Percentiles rank a stretch among this genome's conserved stretches.
These are phyloP conservation scores for Trichosporon ovoides DNA, from an alignment of 1,284 basidiomycete genomes.

Conservation along the genomic window DNA sequence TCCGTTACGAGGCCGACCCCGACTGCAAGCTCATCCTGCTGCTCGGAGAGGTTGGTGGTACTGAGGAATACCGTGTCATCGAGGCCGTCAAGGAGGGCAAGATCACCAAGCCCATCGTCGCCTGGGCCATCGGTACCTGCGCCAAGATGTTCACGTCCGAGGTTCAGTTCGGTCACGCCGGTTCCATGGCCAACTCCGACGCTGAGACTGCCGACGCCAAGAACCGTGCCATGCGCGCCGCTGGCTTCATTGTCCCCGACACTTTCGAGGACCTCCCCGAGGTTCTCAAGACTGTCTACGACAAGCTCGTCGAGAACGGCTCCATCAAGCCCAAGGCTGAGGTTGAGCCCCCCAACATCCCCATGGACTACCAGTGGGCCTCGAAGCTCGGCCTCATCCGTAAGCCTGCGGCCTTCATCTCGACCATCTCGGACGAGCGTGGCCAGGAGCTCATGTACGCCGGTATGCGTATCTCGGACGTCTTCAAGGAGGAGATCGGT, in stretches of 20 bases:
- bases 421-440: constrained; percentile 98
- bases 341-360: constrained; percentile 87
- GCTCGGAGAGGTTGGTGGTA: constrained; percentile 96
- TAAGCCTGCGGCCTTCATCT: constrained; percentile 98
- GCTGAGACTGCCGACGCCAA: constrained; percentile 96
- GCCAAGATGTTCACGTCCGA: constrained; percentile 99
- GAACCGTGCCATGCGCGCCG: constrained; percentile 90
- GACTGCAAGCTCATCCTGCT: constrained; percentile 98
- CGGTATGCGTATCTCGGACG: constrained; percentile 97
- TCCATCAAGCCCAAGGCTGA: constrained; percentile 69
- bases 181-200: constrained; percentile 96
- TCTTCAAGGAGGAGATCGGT: constrained; percentile 96
- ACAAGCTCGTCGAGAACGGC: constrained; percentile 69
- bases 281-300: constrained; percentile 78
- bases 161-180: constrained; percentile 98
- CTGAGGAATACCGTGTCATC: constrained; percentile 98
- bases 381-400: constrained; percentile 96
- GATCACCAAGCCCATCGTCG: constrained; percentile 98
- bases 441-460: constrained; percentile 98
- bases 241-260: constrained; percentile 93
- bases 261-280: constrained; percentile 94
- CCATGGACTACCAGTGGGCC: constrained; percentile 99
- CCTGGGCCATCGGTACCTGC: constrained; percentile 99
- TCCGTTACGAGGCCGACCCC: constrained; percentile 95
- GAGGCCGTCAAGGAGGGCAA: constrained; percentile 89